phyloP scores from a whole-genome alignment of 371 early-diverging fungal genomes.

The Zychaea mexicana region DNA sequence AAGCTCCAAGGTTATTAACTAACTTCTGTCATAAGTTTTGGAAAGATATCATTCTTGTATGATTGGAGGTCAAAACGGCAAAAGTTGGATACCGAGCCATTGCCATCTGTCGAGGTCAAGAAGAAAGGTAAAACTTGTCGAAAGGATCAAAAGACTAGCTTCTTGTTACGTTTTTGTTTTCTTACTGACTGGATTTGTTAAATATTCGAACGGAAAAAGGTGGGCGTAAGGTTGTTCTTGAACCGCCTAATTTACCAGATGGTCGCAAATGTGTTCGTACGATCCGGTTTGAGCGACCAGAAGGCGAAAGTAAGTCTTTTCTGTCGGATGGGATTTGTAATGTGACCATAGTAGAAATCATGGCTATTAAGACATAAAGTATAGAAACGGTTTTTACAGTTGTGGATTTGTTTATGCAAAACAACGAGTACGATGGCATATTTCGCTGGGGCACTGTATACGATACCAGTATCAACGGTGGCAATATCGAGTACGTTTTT shows the following conservation, averaged over 20 bases:
- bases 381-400: constrained; percentile 57
- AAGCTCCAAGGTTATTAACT: background rate
- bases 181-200: no score
- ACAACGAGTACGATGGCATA: constrained; percentile 54
- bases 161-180: no score
- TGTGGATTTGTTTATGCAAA: constrained; percentile 52
- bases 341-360: no score
- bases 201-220: no score
- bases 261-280: constrained; percentile 60
- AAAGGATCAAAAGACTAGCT: no score
- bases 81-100: constrained; percentile 42
- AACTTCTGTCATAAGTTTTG: no score
- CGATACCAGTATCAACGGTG: constrained; percentile 60
- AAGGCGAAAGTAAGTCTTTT: constrained; percentile 49
- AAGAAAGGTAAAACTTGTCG: constrained; percentile 57
- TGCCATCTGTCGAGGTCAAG: constrained; percentile 56
- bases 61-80: constrained; percentile 62
- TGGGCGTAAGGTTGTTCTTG: constrained; percentile 30
- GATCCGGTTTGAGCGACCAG: constrained; percentile 59
- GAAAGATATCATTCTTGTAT: constrained; percentile 62
- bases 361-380: no score
- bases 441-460: constrained; percentile 61
- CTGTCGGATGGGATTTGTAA: no score
- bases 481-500: constrained; percentile 52
- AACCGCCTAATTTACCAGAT: constrained; percentile 45